Base-by-base conservation (phyloP, 148 eudicot species). In the Silene conica region DNA sequence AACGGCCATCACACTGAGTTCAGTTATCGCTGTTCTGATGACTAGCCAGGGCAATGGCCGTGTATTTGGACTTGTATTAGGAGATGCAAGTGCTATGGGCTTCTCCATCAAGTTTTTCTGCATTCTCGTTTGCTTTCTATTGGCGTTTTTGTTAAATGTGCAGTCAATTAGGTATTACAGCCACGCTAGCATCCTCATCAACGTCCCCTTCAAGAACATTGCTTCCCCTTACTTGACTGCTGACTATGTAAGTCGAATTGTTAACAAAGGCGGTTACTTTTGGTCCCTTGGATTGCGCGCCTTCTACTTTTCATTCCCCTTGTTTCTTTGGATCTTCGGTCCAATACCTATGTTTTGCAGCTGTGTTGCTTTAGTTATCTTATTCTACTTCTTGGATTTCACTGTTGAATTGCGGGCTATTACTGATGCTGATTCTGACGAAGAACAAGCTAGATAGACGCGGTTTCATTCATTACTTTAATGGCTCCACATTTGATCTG, bases 251-350 rank as follows among this genome's bases (percentile, higher is more conserved):
- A 83, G 76, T 4, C 76, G 80, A 57, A 83, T 81, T 6, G 85
- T 94, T 71, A 90, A 90, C 77, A 67, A 82, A 22, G 98, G 93
- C 5, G 88, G 93, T 57, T 92, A 84, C 77, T 94, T 94, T 54
- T 92, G 98, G 97, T 94, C 98, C 9, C 74, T 94, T 54, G 98
- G 98, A 0, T 70, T 94, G 71, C 82, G 95, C 4, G 92, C 96
- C 0, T 94, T 88, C 75, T 94, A 94, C 80, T 90, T 92, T 67
- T 92, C 97, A 0, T 86, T 91, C 56, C 98, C 98, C 0, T 73
- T 92, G 31, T 92, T 94, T 58, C 76, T 94, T 57, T 92, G 97
- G 97, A 78, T 94, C 11, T 94, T 94, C 25, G 98, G 98, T 9
- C 93, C 98, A 3, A 87, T 94, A 20, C 97, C 97, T 0, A 92